phyloP scores from a whole-genome alignment of 2,329 filamentous ascomycete species.

The Juglanconis sp. region DNA sequence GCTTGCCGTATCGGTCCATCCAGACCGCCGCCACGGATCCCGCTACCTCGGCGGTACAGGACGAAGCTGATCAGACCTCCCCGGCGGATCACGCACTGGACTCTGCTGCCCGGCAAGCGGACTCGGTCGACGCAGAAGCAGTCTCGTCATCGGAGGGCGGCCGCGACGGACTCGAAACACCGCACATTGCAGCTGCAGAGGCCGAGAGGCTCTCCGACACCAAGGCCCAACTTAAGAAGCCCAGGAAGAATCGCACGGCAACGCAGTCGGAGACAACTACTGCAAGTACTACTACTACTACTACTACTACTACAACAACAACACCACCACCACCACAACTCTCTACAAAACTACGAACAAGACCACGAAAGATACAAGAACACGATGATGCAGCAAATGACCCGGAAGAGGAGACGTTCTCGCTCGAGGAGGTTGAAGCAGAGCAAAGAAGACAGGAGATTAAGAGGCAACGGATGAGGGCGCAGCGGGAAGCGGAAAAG shows the following conservation, averaged over 20 bases:
- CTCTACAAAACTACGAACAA: no score
- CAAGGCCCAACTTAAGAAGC: no score
- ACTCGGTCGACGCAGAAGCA: no score
- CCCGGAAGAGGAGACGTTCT: neutral
- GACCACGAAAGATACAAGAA: neutral
- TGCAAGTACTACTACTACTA: no score
- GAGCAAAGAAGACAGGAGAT: conserved; percentile 43
- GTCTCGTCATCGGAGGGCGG: no score
- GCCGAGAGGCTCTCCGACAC: neutral
- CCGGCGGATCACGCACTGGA: no score
- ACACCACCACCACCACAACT: no score
- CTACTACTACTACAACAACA: no score
- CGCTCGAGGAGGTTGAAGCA: neutral
- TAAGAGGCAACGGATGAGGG: conserved; percentile 28
- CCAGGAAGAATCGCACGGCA: no score
- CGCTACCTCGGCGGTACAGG: neutral
- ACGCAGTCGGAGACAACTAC: no score
- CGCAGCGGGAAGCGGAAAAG: conserved; percentile 28
- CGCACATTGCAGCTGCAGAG: neutral
- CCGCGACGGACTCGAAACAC: no score
- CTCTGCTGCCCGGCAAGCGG: no score
- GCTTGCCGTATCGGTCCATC: neutral
- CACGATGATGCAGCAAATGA: neutral
- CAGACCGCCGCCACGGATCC: neutral
- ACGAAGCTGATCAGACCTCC: neutral